Conservation (phyloP, 2,329 filamentous ascomycete genomes). For the Coniochaeta sp. region DNA sequence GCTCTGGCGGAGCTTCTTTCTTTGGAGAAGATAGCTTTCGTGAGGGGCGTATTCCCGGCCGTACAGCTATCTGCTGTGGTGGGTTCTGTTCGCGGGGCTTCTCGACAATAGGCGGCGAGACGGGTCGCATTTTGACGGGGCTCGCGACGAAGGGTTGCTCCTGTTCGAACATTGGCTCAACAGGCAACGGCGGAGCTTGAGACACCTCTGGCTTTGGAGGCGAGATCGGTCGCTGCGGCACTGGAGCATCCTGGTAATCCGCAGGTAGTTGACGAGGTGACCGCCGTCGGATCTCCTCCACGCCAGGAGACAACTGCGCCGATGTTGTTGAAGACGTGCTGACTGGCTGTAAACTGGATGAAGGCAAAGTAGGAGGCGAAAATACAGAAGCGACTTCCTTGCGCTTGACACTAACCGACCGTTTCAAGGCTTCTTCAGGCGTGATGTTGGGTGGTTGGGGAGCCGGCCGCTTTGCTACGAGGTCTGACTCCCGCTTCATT, state of each 20-base stretch:
- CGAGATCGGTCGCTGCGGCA: neutral
- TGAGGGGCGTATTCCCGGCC: conserved; percentile 21
- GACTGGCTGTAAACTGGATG: conserved; percentile 15
- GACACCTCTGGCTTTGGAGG: neutral
- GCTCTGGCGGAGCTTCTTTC: conserved; percentile 20
- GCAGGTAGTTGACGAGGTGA: conserved; percentile 30
- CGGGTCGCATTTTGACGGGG: neutral
- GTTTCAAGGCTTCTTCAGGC: conserved; percentile 23
- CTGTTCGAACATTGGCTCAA: neutral
- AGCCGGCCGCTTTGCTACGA: conserved; percentile 26
- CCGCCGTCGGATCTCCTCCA: conserved; percentile 41
- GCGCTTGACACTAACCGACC: conserved; percentile 26
- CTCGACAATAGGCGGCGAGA: neutral
- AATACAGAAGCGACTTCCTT: conserved; percentile 26
- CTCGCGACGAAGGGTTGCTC: neutral
- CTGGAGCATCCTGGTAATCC: conserved; percentile 11
- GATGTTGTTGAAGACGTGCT: conserved; percentile 33
- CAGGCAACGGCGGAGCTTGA: neutral
- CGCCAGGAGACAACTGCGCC: conserved; percentile 41
- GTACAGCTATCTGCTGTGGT: neutral
- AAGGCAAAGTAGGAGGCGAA: conserved; percentile 13
- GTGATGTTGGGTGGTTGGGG: conserved; percentile 25
- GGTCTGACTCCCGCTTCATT: conserved; percentile 19
- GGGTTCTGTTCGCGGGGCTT: neutral
- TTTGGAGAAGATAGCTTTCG: conserved; percentile 20